Evolutionary conservation across 2,329 filamentous ascomycete genomes (phyloP), one percentile per base, ranked within the genome.

Genomic region (Cadophora sp.): DNA sequence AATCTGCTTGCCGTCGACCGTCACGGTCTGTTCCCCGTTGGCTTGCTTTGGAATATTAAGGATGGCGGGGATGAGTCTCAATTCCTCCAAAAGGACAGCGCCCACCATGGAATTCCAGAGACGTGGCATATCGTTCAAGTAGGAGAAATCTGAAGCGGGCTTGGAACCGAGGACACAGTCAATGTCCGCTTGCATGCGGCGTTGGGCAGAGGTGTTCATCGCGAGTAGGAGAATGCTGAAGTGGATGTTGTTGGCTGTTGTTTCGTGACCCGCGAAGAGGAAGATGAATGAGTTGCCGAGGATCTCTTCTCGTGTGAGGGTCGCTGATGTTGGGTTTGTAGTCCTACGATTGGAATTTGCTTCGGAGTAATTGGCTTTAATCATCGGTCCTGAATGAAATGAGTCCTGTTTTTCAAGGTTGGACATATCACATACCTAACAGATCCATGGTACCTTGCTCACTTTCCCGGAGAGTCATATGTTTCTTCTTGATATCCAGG

Each of bases 1-100:
- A 19, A 70, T 48, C 62, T 66, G 64, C 19, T 65, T 68, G 7
- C 68, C 72, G 48, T 73, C 69, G 14, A 73, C 48, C 3, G 46
- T 69, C 5, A 74, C 61, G 1, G 31, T 64, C 58, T 74, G 69
- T 4, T 68, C 65, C 9, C 66, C 65, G 27, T n/a, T 55, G 1
- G 64, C 64, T 11, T 78, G 81, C 74, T 89, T 89, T 4, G 86
- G 85, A 51, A 89, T 87, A 64, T 82, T 82, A 68, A 84, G 77
- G 46, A 87, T 82, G 0, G 86, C 85, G 2, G 85, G 84, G 14
- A 87, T 78, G 19, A 88, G 74, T 31, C 86, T 82, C 22, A 89
- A 80, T 55, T 84, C 81, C 77, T 89, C 86, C 68, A 86, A 85
- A 80, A 72, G 50, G 12, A 65, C 63, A 4, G 73, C 73, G 24